Percentiles rank a stretch among this genome's conserved stretches.
Conservation (phyloP, 129 eudicot species). For the Lactuca saligna region DNA sequence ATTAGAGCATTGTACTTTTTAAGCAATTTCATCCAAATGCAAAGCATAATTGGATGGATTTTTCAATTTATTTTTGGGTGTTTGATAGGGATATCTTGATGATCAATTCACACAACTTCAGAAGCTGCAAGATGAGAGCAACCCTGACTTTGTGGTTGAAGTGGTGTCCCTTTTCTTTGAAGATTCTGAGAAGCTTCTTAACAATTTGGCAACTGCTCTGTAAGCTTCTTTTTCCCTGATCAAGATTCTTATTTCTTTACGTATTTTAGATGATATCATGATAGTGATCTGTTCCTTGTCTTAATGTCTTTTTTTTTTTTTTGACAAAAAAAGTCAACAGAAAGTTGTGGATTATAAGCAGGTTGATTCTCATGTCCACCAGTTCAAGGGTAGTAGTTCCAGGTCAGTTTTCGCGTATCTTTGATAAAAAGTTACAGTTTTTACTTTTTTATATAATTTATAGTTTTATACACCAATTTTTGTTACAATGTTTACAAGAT, state of each 20-base stretch:
- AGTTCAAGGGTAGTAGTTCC: conserved; percentile 83
- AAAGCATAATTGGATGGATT: not conserved
- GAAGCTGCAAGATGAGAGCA: conserved; percentile 80
- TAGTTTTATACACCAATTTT: conserved; percentile 3
- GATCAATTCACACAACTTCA: conserved; percentile 74
- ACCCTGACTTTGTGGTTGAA: conserved; percentile 80
- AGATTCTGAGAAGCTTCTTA: conserved; percentile 72
- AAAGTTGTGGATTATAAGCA: conserved; percentile 67
- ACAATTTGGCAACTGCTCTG: conserved; percentile 74
- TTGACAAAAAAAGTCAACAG: conserved; percentile 52
- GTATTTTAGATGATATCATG: not conserved
- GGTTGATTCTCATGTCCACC: conserved; percentile 80
- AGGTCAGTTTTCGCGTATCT: conserved; percentile 36
- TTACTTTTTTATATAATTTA: not conserved
- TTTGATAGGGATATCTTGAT: conserved; percentile 61
- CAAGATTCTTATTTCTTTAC: not conserved
- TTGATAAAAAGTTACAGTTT: not conserved
- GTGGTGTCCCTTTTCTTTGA: conserved; percentile 73
- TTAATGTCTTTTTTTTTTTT: not conserved
- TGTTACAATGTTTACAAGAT: conserved; percentile 1
- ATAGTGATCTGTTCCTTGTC: conserved; percentile 6
- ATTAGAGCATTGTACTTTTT: too few relatives aligned
- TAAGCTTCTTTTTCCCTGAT: conserved; percentile 25
- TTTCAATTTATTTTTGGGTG: conserved; percentile 8
- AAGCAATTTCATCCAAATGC: not conserved